Percentiles rank a stretch among this genome's conserved stretches.
Conservation (phyloP, 139 green algal genomes). For the Coelastrella sp. region DNA sequence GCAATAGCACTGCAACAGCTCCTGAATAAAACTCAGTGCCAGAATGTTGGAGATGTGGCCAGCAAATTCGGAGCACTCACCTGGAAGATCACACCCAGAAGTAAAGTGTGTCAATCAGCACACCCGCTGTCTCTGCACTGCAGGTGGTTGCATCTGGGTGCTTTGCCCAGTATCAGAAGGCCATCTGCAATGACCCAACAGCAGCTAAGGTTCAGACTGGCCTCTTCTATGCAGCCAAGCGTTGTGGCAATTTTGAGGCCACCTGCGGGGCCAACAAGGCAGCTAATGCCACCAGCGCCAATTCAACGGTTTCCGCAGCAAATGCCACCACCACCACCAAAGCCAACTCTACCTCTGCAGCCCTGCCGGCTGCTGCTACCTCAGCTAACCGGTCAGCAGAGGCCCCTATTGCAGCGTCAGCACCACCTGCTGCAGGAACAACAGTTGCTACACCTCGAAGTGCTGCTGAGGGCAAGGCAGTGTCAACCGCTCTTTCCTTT, state of each 20-base stretch:
- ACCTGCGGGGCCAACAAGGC: not conserved
- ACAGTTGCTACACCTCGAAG: not conserved
- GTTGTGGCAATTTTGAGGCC: not conserved
- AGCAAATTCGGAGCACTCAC: not conserved
- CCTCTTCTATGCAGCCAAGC: constrained; percentile 11
- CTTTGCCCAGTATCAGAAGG: not conserved
- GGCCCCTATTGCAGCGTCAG: too few relatives aligned
- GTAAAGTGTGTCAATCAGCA: not conserved
- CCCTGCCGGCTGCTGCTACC: too few relatives aligned
- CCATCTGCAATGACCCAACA: constrained; percentile 24
- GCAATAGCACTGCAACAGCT: not conserved
- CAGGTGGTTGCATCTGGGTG: constrained; percentile 13
- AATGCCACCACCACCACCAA: not conserved
- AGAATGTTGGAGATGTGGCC: not conserved
- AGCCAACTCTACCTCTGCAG: not conserved
- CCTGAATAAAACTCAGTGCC: not conserved
- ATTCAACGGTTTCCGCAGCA: not conserved
- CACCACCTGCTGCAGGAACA: too few relatives aligned
- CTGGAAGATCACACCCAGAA: not conserved
- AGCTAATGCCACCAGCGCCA: not conserved
- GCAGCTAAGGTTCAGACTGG: not conserved
- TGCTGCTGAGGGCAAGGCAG: not conserved
- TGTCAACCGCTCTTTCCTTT: not conserved
- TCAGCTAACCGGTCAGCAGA: too few relatives aligned
- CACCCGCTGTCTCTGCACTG: not conserved